Evolutionary conservation across 176 grass and related monocot species (phyloP).

Genomic region (Elaeis guineensis): DNA sequence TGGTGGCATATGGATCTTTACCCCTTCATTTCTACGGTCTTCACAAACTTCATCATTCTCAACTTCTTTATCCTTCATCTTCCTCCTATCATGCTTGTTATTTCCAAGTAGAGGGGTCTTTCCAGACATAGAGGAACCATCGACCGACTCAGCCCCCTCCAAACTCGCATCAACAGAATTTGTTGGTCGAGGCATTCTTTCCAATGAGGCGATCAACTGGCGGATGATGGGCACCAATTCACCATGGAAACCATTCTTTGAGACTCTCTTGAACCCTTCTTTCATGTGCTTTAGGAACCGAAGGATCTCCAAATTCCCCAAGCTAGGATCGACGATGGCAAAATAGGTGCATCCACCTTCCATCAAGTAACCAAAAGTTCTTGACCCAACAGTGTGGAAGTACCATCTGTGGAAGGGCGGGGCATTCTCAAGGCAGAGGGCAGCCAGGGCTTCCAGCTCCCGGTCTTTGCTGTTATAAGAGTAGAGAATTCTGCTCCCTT

Average conservation of each 20-base stretch:
- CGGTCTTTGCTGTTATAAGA: constrained; percentile 47
- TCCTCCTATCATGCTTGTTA: constrained; percentile 29
- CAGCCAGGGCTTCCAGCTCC: constrained; percentile 34
- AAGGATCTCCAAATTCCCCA: constrained; percentile 52
- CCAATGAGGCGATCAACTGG: constrained; percentile 54
- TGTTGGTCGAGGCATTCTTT: constrained; percentile 64
- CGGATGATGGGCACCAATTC: constrained; percentile 62
- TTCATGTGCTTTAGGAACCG: constrained; percentile 59
- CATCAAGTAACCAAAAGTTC: constrained; percentile 61
- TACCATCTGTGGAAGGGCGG: constrained; percentile 51
- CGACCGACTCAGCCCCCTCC: constrained; percentile 16
- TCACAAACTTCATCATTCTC: constrained; percentile 11
- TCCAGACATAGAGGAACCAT: constrained; percentile 32
- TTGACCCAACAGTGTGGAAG: constrained; percentile 46
- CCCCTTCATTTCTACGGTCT: constrained; percentile 23
- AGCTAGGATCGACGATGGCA: constrained; percentile 70
- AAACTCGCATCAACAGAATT: constrained; percentile 29
- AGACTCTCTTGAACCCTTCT: constrained; percentile 33
- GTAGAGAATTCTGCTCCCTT: constrained; percentile 50
- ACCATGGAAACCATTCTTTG: constrained; percentile 37
- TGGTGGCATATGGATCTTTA: constrained; percentile 42
- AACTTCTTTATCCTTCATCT: constrained; percentile 35
- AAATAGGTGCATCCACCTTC: constrained; percentile 65
- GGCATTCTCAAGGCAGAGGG: constrained; percentile 54
- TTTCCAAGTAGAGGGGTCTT: constrained; percentile 64